These are phyloP conservation scores for Phytophthora aleatoria DNA, from an alignment of 352 stramenopile species.

Conservation along the genomic window DNA sequence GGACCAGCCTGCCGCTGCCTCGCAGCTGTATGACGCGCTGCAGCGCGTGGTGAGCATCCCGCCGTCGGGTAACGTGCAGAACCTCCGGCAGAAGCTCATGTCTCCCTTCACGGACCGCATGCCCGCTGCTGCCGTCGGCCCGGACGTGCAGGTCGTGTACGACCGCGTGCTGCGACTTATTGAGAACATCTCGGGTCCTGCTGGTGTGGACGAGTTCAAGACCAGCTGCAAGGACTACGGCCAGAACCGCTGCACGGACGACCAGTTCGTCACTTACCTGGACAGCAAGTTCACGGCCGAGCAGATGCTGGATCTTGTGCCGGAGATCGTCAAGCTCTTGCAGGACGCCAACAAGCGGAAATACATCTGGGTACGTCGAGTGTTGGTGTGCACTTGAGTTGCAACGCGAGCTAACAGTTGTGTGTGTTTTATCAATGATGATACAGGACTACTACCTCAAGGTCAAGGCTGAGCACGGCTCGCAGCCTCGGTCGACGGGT, in stretches of 20 bases:
- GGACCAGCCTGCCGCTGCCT: slow-evolving; percentile 79
- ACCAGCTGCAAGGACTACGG: slow-evolving; percentile 86
- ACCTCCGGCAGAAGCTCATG: slow-evolving; percentile 66
- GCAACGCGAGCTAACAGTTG: slow-evolving; percentile 14
- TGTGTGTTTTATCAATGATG: slow-evolving; percentile 2
- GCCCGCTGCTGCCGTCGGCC: slow-evolving; percentile 67
- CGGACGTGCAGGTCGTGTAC: slow-evolving; percentile 86
- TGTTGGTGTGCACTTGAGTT: background rate
- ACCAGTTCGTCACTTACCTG: slow-evolving; percentile 73
- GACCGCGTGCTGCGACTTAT: slow-evolving; percentile 82
- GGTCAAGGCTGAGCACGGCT: slow-evolving; percentile 59
- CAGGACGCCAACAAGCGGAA: slow-evolving; percentile 86
- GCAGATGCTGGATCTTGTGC: slow-evolving; percentile 74
- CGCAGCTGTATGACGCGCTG: slow-evolving; percentile 82
- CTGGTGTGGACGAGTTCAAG: slow-evolving; percentile 84
- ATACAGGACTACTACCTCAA: slow-evolving; percentile 76
- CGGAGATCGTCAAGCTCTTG: slow-evolving; percentile 84
- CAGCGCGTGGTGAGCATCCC: slow-evolving; percentile 79
- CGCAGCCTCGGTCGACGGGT: slow-evolving; percentile 24
- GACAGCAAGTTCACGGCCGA: slow-evolving; percentile 72
- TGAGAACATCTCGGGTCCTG: slow-evolving; percentile 54
- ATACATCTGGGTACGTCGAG: slow-evolving; percentile 73
- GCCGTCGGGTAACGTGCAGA: slow-evolving; percentile 53
- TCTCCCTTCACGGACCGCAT: slow-evolving; percentile 77
- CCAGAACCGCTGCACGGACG: slow-evolving; percentile 79